Conservation (phyloP, 176 grass and related monocot genomes). For the bread wheat (Triticum aestivum) region IWGSC_CS_RefSeq_v2.1 NC_057811.1:255734823-255735322, state of each 20-base stretch:
- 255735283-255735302: background rate
- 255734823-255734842: background rate
- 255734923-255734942: conserved; percentile 40
- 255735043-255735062: conserved; percentile 54
- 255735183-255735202: conserved; percentile 59
- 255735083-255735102: conserved; percentile 27
- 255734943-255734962: conserved; percentile 45
- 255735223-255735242: conserved; percentile 56
- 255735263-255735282: conserved; percentile 26
- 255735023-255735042: conserved; percentile 50
- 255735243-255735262: conserved; percentile 53
- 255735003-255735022: conserved; percentile 54
- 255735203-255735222: conserved; percentile 68
- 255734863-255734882: conserved; percentile 47
- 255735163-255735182: conserved; percentile 54
- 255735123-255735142: conserved; percentile 69
- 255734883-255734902: conserved; percentile 56
- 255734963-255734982: conserved; percentile 45
- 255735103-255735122: conserved; percentile 72
- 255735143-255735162: conserved; percentile 62
- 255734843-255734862: background rate
- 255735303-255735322: background rate
- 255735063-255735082: conserved; percentile 22
- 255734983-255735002: conserved; percentile 46
- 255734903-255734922: conserved; percentile 34